A percentile compares a stretch with the other conserved stretches of the same genome.
Evolutionary conservation across 176 grass and related monocot genomes (phyloP).

Genomic region (Hordeum vulgare): DNA sequence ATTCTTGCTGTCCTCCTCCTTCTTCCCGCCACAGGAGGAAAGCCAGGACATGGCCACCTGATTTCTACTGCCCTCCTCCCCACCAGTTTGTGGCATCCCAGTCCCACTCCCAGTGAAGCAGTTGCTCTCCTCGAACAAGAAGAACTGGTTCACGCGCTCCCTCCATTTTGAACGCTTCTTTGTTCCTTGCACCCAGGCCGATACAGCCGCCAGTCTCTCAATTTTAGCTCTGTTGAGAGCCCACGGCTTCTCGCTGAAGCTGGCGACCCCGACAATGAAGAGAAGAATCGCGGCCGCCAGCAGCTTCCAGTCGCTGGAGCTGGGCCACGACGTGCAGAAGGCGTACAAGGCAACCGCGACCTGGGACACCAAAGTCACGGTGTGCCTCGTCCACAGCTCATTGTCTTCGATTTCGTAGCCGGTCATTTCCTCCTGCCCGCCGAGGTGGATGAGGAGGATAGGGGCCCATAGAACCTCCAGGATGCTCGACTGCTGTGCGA

Average conservation of each 20-base stretch:
- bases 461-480: constrained; percentile 21
- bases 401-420: constrained; percentile 6
- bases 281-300: not conserved
- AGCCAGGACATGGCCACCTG: not conserved
- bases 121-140: too few relatives aligned
- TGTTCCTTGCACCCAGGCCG: not conserved
- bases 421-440: not conserved
- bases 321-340: constrained; percentile 12
- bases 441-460: not conserved
- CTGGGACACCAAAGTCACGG: constrained; percentile 3
- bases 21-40: too few relatives aligned
- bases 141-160: too few relatives aligned
- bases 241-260: constrained; percentile 10
- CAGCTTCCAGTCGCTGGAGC: not conserved
- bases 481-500: not conserved
- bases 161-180: not conserved
- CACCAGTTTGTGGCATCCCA: too few relatives aligned
- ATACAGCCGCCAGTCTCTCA: not conserved
- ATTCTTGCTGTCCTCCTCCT: not conserved
- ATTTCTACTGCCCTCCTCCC: too few relatives aligned
- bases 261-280: not conserved
- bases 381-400: constrained; percentile 4
- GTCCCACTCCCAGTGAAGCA: too few relatives aligned
- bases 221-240: not conserved
- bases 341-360: not conserved